Evolutionary conservation across 1,139 yeast genomes (phyloP), one percentile per base, ranked within the genome.

Genomic region (Pichia sp.): DNA sequence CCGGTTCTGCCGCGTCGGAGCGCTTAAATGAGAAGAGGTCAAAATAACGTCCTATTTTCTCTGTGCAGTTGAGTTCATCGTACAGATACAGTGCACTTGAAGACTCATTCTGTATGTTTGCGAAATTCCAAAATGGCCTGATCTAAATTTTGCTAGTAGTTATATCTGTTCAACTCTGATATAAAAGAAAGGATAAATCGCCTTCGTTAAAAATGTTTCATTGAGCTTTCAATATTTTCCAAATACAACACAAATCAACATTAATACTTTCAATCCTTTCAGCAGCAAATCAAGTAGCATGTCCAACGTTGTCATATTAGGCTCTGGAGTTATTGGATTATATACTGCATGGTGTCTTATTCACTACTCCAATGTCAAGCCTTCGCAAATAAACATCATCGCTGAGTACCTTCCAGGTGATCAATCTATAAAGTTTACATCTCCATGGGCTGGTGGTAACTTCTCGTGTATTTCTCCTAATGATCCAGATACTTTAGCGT

Each of bases 381-480:
- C 75, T 1, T 43, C 57, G 5, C 64, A 74, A 14, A 70, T 82
- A 46, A 67, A 75, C 4, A 69, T 82, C 7, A 52, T 79, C 18
- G 89, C 84, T 3, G 74, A 79, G 52, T 71, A 67, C 49, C 57
- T 79, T 36, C 91, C 93, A 2, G 93, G 91, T 5, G 93, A 84
- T 54, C 79, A 73, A 50, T 74, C 84, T 4, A 71, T 73, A 46
- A 67, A 72, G 40, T 84, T 78, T 56, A 79, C 93, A 3, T 79
- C 88, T 1, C 93, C 93, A 1, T 80, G 81, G 71, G 89, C 89
- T 1, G 85, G 85, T n/a, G 85, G 83, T 2, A 75, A 77, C 59
- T 78, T 79, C 54, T 76, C 84, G 3, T 74, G 81, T 53, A 78
- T 80, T 42, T 71, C 84, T 0, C 82, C 78, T 1, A 69, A 70